Evolutionary conservation across 2,329 filamentous ascomycete genomes (phyloP).

Genomic region (Pseudopyrenochaeta lycopersici): DNA sequence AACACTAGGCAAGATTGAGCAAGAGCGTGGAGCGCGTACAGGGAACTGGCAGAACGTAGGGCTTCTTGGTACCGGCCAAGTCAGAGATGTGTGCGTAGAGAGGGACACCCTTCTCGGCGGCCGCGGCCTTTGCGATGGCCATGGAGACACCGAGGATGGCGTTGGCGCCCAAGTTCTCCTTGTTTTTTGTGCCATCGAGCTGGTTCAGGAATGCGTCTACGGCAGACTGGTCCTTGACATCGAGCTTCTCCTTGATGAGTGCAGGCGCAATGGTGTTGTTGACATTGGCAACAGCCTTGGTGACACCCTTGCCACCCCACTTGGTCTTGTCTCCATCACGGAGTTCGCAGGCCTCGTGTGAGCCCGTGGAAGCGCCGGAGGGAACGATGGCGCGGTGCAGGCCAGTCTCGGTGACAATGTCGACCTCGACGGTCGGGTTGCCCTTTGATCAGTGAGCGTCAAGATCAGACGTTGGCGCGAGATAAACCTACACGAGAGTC

Average conservation of each 20-base stretch:
- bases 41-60: conserved; percentile 65
- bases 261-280: conserved; percentile 64
- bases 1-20: background rate
- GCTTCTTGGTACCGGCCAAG: conserved; percentile 62
- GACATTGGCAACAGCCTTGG: conserved; percentile 65
- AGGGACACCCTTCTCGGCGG: conserved; percentile 63
- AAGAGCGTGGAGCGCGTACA: conserved; percentile 51
- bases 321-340: conserved; percentile 63
- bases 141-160: conserved; percentile 69
- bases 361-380: conserved; percentile 87
- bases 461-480: background rate
- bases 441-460: conserved; percentile 50
- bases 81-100: conserved; percentile 67
- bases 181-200: conserved; percentile 67
- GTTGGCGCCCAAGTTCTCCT: conserved; percentile 67
- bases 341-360: conserved; percentile 63
- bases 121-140: conserved; percentile 66
- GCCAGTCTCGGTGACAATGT: conserved; percentile 94
- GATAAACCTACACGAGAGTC: conserved; percentile 75
- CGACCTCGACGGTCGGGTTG: conserved; percentile 99
- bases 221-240: conserved; percentile 64
- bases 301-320: conserved; percentile 65
- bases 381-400: conserved; percentile 98
- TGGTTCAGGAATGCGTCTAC: conserved; percentile 63
- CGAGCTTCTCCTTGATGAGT: conserved; percentile 62